A percentile compares a stretch with the other conserved stretches of the same genome.
These are phyloP conservation scores for Beauveria australis DNA, from an alignment of 2,329 filamentous ascomycete genomes.

Conservation along the genomic window DNA sequence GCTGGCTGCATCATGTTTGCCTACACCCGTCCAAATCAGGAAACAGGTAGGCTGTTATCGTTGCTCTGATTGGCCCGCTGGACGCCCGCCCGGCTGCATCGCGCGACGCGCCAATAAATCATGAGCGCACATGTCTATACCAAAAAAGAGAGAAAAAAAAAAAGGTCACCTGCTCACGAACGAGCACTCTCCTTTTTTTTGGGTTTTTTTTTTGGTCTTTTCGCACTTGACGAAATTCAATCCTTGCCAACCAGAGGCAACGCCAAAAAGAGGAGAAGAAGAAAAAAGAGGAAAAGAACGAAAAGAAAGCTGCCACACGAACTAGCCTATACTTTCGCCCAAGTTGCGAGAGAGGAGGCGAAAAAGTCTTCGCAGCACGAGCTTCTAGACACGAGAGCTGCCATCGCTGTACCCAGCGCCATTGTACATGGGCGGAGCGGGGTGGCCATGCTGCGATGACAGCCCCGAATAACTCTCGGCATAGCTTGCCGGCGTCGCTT, in stretches of 20 bases:
- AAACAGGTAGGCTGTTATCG: background rate
- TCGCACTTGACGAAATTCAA: too few relatives aligned
- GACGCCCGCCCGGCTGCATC: background rate
- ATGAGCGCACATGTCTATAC: background rate
- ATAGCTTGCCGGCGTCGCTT: constrained; percentile 30
- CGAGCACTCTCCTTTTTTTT: background rate
- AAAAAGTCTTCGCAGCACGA: background rate
- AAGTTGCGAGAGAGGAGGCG: background rate
- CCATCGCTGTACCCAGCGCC: constrained; percentile 34
- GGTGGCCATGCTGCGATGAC: constrained; percentile 25
- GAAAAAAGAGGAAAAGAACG: too few relatives aligned
- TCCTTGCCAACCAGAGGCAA: too few relatives aligned
- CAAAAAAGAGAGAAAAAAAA: too few relatives aligned
- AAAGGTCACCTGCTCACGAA: background rate
- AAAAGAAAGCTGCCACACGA: background rate
- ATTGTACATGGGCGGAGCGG: constrained; percentile 32
- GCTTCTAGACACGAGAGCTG: constrained; percentile 31
- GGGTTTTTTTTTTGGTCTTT: too few relatives aligned
- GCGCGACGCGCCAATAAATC: background rate
- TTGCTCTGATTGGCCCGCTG: background rate
- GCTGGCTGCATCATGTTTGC: background rate
- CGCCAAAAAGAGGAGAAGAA: too few relatives aligned
- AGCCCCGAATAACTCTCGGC: constrained; percentile 31
- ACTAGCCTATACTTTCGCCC: background rate
- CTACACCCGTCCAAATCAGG: constrained; percentile 10